Conservation (phyloP, 192 early-diverging fungal species). For the Phlyctochytrium arcticum region DNA sequence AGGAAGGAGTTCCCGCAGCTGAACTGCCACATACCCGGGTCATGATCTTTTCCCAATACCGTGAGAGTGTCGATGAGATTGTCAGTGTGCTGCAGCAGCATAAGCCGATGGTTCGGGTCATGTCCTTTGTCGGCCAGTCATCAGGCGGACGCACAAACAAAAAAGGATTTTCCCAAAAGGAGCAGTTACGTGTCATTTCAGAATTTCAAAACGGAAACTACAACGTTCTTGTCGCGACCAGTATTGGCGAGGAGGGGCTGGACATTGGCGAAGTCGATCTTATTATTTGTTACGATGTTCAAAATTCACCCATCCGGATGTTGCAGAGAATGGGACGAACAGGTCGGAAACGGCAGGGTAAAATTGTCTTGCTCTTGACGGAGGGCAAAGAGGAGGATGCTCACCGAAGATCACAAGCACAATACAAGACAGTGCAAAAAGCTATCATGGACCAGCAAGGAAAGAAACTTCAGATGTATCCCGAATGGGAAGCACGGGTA, state of each 20-base stretch:
- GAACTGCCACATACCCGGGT: conserved; percentile 49
- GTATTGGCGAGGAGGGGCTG: conserved; percentile 92
- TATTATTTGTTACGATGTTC: conserved; percentile 84
- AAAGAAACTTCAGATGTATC: conserved; percentile 47
- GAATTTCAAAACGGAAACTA: conserved; percentile 73
- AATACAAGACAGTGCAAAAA: conserved; percentile 65
- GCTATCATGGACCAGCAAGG: conserved; percentile 50
- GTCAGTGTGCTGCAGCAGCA: conserved; percentile 47
- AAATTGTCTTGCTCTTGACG: conserved; percentile 59
- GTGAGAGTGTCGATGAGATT: conserved; percentile 87
- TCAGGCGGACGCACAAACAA: conserved; percentile 34
- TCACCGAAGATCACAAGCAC: conserved; percentile 44
- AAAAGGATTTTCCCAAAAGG: conserved; percentile 80
- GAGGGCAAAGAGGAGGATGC: conserved; percentile 64
- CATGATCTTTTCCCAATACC: conserved; percentile 83
- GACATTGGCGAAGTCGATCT: conserved; percentile 96
- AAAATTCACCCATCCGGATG: conserved; percentile 73
- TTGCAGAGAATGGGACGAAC: conserved; percentile 70
- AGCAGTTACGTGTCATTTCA: conserved; percentile 68
- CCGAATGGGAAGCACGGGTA: conserved; percentile 36
- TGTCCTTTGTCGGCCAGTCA: conserved; percentile 80
- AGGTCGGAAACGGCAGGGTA: conserved; percentile 70
- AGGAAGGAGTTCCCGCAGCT: neutral
- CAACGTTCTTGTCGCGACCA: conserved; percentile 87
- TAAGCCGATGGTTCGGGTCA: conserved; percentile 61